Percentiles rank a stretch among this genome's conserved stretches.
Conservation (phyloP, 73 alveolate genomes). For the Paramecium bursaria region DNA sequence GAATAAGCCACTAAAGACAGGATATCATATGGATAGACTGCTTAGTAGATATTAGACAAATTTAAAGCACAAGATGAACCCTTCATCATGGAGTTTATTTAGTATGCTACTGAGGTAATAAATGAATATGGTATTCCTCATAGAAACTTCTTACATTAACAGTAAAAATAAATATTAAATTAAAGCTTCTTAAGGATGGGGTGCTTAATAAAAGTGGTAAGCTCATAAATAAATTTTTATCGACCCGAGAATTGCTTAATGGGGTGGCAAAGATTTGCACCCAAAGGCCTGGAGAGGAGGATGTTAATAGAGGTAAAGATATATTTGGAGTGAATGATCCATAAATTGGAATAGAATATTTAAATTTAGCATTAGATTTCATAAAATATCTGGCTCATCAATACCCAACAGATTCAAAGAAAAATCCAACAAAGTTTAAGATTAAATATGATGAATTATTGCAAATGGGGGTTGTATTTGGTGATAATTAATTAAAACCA, state of each 20-base stretch:
- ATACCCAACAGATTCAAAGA: slow-evolving; percentile 40
- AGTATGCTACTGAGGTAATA: not conserved
- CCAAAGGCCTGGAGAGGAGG: slow-evolving; percentile 5
- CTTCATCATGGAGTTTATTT: not conserved
- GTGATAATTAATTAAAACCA: not conserved
- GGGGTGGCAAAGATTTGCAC: slow-evolving; percentile 13
- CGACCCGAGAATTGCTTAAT: not conserved
- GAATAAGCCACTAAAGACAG: slow-evolving; percentile 45
- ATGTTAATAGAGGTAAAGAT: slow-evolving; percentile 36
- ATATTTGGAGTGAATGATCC: slow-evolving; percentile 32
- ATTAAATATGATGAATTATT: slow-evolving; percentile 37
- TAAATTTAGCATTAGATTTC: slow-evolving; percentile 19
- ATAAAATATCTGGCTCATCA: not conserved
- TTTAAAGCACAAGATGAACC: not conserved
- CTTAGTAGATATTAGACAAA: slow-evolving; percentile 20
- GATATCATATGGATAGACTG: not conserved
- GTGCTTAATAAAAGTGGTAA: slow-evolving; percentile 8
- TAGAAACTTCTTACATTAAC: slow-evolving; percentile 14
- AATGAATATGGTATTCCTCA: not conserved
- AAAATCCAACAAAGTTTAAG: slow-evolving; percentile 37
- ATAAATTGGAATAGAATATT: not conserved
- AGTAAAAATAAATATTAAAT: not conserved
- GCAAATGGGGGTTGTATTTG: slow-evolving; percentile 40
- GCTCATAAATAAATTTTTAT: slow-evolving; percentile 8
- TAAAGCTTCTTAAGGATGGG: slow-evolving; percentile 34